phyloP scores from a whole-genome alignment of 345 rosid species.

The Trapa incisa region DNA sequence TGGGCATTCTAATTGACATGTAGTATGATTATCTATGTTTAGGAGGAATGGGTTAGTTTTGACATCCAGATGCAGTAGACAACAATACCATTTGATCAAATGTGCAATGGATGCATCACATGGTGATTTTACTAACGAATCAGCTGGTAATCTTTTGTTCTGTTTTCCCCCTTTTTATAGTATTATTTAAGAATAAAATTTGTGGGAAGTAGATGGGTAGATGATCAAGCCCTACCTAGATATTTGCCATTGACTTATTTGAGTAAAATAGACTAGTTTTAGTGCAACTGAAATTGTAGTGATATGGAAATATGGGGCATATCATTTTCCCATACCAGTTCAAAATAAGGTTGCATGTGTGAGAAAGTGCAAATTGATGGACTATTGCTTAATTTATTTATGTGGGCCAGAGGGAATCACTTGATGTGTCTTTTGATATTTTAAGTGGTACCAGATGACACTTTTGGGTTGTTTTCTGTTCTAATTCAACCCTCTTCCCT shows the following conservation, averaged over 20 bases:
- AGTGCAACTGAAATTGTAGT: too few species aligned
- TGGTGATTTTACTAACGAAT: constrained; percentile 35
- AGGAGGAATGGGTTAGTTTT: constrained; percentile 12
- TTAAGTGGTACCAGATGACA: not conserved
- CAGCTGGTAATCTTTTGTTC: constrained; percentile 2
- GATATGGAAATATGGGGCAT: too few species aligned
- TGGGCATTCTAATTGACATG: not conserved
- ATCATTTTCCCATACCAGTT: too few species aligned
- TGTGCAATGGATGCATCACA: constrained; percentile 74
- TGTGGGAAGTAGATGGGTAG: not conserved
- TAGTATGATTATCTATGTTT: not conserved
- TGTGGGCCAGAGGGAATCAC: not conserved
- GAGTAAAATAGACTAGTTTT: not conserved
- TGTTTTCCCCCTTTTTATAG: not conserved
- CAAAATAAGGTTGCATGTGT: not conserved
- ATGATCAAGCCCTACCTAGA: not conserved
- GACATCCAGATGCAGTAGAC: constrained; percentile 17
- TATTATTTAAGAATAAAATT: not conserved
- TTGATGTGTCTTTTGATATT: not conserved
- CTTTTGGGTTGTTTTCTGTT: not conserved
- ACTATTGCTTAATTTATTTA: not conserved
- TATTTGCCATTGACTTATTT: not conserved
- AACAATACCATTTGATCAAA: constrained; percentile 18
- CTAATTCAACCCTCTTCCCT: not conserved
- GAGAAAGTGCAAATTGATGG: not conserved